Evolutionary conservation across 2,329 filamentous ascomycete species (phyloP), one percentile per base, ranked within the genome.

Genomic region (Fusarium sororula): DNA sequence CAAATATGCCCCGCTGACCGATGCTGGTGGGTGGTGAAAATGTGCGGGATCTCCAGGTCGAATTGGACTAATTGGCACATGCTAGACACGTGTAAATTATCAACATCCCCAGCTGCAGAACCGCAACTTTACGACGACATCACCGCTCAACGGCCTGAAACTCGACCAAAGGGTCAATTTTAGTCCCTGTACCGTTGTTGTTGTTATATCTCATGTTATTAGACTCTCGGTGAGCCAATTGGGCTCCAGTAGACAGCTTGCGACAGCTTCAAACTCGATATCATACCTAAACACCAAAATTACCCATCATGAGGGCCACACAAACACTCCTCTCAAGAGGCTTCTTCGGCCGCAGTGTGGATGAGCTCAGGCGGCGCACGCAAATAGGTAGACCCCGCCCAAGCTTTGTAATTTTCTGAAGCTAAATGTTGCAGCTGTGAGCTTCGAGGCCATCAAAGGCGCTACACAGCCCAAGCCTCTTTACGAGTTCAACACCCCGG

Each of bases 381-480:
- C 83, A 83, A 26, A 88, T 91, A 75, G 87, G 90, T 91, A 82
- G 13, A 4, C 13, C 13, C 7, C 13, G 10, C 24, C 4, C 6
- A 9, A 8, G 8, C 3, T 13, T 11, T 5, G 3, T 2, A 14
- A 10, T 7, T 5, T 26, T 7, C 17, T 39, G 20, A 15, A 24
- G 51, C 68, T 71, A 30, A 74, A 44, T 26, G n/a, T 5, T 1
- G 6, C 17, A 94, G 93, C 90, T 42, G 82, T 93, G 73, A 92
- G 88, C 59, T 86, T 93, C 75, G 92, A 95, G 82, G 91, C 88
- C 56, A 86, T 94, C 77, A 90, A 90, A 75, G 88, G 87, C 32
- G 89, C 93, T 30, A 87, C 86, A 3, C 89, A 88, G 30, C 91
- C 93, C 3, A 90, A 89, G 67, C 85, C 88, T 12, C 87, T 96